A percentile compares a stretch with the other conserved stretches of the same genome.
Conservation (phyloP, 2,329 filamentous ascomycete genomes). For the Aspergillus sp. region DNA sequence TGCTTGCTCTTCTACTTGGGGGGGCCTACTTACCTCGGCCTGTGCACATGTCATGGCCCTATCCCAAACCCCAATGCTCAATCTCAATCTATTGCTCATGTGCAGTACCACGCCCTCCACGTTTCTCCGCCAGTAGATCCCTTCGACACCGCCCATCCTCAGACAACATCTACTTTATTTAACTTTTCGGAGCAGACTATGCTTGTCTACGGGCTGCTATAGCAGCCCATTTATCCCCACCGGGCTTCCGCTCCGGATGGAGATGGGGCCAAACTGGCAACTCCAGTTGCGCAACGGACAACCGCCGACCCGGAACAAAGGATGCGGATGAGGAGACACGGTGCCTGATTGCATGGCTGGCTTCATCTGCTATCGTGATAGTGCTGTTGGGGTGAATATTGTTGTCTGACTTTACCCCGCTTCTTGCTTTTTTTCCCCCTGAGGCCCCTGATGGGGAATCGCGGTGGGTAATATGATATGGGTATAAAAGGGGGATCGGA, state of each 20-base stretch:
- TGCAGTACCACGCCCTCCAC: not conserved
- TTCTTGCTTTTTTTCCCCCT: not conserved
- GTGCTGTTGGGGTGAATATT: not conserved
- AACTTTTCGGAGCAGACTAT: not conserved
- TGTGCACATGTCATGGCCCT: not conserved
- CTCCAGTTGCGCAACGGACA: too few species aligned
- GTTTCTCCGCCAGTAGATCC: conserved; percentile 1
- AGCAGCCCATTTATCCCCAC: not conserved
- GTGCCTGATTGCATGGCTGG: not conserved
- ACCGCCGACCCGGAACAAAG: not conserved
- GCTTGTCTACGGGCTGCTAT: not conserved
- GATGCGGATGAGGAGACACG: not conserved
- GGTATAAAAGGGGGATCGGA: not conserved
- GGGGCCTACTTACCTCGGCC: not conserved
- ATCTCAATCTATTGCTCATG: not conserved
- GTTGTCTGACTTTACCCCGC: not conserved
- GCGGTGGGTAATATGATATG: not conserved
- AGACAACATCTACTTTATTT: not conserved
- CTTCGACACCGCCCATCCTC: not conserved
- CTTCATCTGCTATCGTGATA: not conserved
- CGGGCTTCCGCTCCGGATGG: not conserved
- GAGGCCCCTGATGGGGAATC: not conserved
- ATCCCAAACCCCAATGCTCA: too few species aligned
- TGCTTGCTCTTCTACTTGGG: too few species aligned
- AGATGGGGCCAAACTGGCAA: not conserved